Conservation (phyloP, 140 eudicot species). For the Erigeron philadelphicus region DNA sequence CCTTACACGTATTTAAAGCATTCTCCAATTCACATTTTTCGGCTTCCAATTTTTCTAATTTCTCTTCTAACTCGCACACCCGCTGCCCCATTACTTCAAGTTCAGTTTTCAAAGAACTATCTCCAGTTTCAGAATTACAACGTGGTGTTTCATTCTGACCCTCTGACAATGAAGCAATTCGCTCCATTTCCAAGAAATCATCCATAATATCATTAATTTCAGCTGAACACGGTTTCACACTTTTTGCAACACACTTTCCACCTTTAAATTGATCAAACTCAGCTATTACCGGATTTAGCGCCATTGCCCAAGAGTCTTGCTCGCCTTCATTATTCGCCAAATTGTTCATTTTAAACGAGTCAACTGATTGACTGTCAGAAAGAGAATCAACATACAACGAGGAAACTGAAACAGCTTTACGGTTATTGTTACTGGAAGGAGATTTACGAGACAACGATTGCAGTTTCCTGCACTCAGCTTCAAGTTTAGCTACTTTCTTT, state of each 20-base stretch:
- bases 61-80: constrained; percentile 48
- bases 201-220: constrained; percentile 84
- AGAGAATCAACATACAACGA: constrained; percentile 58
- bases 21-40: constrained; percentile 48
- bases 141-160: constrained; percentile 34
- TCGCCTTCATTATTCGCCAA: constrained; percentile 37
- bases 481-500: constrained; percentile 76
- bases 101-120: constrained; percentile 47
- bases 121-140: constrained; percentile 35
- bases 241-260: constrained; percentile 41
- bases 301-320: constrained; percentile 75
- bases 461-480: constrained; percentile 80
- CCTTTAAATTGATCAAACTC: constrained; percentile 72
- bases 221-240: constrained; percentile 28
- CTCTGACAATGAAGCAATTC: constrained; percentile 71
- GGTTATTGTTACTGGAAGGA: constrained; percentile 35
- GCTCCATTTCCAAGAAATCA: constrained; percentile 93
- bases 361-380: constrained; percentile 61
- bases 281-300: constrained; percentile 36
- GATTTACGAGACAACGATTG: constrained; percentile 54
- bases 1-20: constrained; percentile 39
- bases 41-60: constrained; percentile 40
- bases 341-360: constrained; percentile 37
- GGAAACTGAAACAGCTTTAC: constrained; percentile 44
- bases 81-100: constrained; percentile 39